Evolutionary conservation across 495 filamentous ascomycete genomes (phyloP).

Genomic region (Trichocladium antarcticum): DNA sequence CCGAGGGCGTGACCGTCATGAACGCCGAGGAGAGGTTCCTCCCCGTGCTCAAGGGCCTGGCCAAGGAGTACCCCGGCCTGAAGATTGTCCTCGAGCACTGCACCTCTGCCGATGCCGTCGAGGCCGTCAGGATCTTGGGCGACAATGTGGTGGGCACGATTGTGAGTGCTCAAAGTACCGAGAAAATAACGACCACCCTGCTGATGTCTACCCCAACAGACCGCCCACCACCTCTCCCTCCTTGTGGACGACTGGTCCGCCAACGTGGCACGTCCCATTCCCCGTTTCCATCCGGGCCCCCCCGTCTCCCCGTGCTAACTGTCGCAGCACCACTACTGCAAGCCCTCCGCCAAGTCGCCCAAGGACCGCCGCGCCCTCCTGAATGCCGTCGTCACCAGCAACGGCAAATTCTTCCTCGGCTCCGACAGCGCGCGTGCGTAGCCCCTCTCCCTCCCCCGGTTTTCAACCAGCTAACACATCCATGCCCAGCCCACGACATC

Average conservation of each 20-base stretch:
- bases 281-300: not conserved
- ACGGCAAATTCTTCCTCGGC: conserved; percentile 71
- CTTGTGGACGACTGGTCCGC: conserved; percentile 65
- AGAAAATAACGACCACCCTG: not conserved
- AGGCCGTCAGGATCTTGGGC: conserved; percentile 63
- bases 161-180: conserved; percentile 3
- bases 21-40: conserved; percentile 76
- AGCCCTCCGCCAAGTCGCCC: conserved; percentile 65
- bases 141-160: conserved; percentile 64
- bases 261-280: conserved; percentile 33
- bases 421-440: conserved; percentile 20
- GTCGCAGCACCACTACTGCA: conserved; percentile 71
- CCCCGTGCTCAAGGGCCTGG: conserved; percentile 59
- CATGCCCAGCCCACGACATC: conserved; percentile 59
- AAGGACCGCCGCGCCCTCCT: conserved; percentile 67
- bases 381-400: conserved; percentile 51
- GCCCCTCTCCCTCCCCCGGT: conserved; percentile 12
- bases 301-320: not conserved
- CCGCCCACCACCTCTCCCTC: conserved; percentile 69
- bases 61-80: conserved; percentile 64
- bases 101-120: conserved; percentile 71
- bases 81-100: conserved; percentile 75
- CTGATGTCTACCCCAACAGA: conserved; percentile 11
- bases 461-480: conserved; percentile 42
- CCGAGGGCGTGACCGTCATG: conserved; percentile 60